Conservation (phyloP, 1,284 basidiomycete genomes). For the Cerrena zonata region DNA sequence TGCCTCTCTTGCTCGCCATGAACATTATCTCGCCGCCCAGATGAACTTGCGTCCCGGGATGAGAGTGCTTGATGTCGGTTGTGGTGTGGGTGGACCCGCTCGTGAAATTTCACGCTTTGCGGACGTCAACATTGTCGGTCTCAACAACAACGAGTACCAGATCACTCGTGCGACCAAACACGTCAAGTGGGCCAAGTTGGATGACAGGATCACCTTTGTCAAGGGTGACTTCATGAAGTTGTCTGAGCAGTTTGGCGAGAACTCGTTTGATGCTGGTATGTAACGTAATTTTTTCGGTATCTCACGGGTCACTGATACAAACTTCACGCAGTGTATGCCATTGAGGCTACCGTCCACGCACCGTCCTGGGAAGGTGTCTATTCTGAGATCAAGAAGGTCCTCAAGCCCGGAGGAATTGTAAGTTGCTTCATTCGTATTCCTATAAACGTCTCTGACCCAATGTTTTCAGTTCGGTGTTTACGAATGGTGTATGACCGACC, state of each 20-base stretch:
- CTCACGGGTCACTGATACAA: too few relatives aligned
- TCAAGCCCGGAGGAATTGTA: slow-evolving; percentile 94
- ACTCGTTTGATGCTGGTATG: slow-evolving; percentile 93
- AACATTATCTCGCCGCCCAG: slow-evolving; percentile 91
- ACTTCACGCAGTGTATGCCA: slow-evolving; percentile 77
- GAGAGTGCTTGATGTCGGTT: slow-evolving; percentile 96
- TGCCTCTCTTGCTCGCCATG: slow-evolving; percentile 85
- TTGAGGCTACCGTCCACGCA: slow-evolving; percentile 96
- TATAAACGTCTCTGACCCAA: background rate
- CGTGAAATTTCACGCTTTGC: slow-evolving; percentile 91
- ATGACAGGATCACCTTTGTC: slow-evolving; percentile 74
- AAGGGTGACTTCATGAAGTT: slow-evolving; percentile 98
- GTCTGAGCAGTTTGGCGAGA: slow-evolving; percentile 85
- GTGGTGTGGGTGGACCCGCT: slow-evolving; percentile 95
- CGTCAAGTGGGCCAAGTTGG: slow-evolving; percentile 74
- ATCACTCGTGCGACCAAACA: slow-evolving; percentile 81
- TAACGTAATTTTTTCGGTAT: slow-evolving; percentile 50
- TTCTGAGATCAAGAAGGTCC: slow-evolving; percentile 85
- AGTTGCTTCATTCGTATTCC: slow-evolving; percentile 30
- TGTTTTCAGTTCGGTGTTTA: slow-evolving; percentile 85
- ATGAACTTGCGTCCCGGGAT: slow-evolving; percentile 83
- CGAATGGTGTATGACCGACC: slow-evolving; percentile 98
- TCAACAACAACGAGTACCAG: slow-evolving; percentile 99
- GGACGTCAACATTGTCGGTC: slow-evolving; percentile 79
- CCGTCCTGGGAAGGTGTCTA: slow-evolving; percentile 96